phyloP scores from a whole-genome alignment of 2,329 filamentous ascomycete species.

The Didymella pinodella region DNA sequence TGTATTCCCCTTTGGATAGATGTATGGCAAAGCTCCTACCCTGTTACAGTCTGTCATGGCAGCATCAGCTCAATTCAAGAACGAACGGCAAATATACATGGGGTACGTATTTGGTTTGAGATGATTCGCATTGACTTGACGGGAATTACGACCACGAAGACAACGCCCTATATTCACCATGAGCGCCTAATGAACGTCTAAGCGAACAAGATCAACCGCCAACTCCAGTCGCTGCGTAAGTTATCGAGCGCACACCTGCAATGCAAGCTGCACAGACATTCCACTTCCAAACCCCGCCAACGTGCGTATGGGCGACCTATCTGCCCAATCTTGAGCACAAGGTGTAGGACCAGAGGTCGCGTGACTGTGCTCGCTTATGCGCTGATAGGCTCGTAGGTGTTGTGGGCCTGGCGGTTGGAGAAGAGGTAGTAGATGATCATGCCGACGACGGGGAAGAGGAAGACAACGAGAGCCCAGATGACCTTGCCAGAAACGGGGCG shows the following conservation, averaged over 20 bases:
- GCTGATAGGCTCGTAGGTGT: slow-evolving; percentile 62
- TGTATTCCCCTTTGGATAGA: neutral
- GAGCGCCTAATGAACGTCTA: slow-evolving; percentile 4
- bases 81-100: neutral
- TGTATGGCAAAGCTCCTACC: too few relatives aligned
- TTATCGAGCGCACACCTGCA: neutral
- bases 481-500: slow-evolving; percentile 66
- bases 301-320: neutral
- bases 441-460: slow-evolving; percentile 69
- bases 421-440: slow-evolving; percentile 71
- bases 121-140: neutral
- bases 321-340: neutral
- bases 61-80: neutral
- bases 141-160: neutral
- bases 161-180: neutral
- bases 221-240: neutral
- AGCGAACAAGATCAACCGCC: neutral
- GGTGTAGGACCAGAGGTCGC: neutral
- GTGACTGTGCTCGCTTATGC: slow-evolving; percentile 23
- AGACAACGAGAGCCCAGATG: slow-evolving; percentile 69
- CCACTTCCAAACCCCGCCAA: neutral
- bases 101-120: neutral
- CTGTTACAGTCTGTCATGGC: neutral
- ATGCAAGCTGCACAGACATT: neutral
- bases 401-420: slow-evolving; percentile 67